phyloP scores from a whole-genome alignment of 2,329 filamentous ascomycete genomes.

The Byssothecium circinans region DNA sequence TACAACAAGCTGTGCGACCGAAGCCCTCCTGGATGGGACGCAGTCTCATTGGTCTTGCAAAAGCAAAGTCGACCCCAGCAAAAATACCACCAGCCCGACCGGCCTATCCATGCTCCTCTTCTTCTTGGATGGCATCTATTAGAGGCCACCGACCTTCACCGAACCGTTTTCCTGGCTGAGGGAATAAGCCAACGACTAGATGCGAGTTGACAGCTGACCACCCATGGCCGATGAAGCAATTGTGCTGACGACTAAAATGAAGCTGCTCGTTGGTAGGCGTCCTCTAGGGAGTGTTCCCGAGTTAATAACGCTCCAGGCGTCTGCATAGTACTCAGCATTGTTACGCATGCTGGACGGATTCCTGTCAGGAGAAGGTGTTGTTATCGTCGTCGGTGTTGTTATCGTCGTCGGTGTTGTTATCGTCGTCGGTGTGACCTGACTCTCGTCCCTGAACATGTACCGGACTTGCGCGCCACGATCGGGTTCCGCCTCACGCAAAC shows the following conservation, averaged over 20 bases:
- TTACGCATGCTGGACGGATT: conserved; percentile 14
- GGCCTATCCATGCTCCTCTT: conserved; percentile 6
- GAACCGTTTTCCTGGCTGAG: conserved; percentile 5
- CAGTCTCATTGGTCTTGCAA: conserved; percentile 25
- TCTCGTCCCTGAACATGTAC: neutral
- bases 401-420: neutral
- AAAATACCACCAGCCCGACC: conserved; percentile 14
- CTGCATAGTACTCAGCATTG: conserved; percentile 16
- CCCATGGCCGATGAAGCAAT: conserved; percentile 18
- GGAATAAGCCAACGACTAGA: conserved; percentile 12
- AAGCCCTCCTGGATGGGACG: conserved; percentile 21
- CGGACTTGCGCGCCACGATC: neutral
- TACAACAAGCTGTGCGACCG: conserved; percentile 20
- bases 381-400: neutral
- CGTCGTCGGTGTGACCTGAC: neutral
- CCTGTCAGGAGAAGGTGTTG: neutral
- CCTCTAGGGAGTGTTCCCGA: neutral
- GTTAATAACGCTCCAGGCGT: neutral
- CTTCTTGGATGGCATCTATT: conserved; percentile 3
- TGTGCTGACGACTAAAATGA: neutral
- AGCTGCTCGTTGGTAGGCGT: neutral
- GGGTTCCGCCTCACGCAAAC: neutral
- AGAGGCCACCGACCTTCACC: conserved; percentile 30
- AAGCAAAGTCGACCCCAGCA: conserved; percentile 20
- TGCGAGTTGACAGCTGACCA: conserved; percentile 21